Evolutionary conservation across 202 grass and related monocot species (phyloP).

Genomic region (Dendrocalamus latiflorus): DNA sequence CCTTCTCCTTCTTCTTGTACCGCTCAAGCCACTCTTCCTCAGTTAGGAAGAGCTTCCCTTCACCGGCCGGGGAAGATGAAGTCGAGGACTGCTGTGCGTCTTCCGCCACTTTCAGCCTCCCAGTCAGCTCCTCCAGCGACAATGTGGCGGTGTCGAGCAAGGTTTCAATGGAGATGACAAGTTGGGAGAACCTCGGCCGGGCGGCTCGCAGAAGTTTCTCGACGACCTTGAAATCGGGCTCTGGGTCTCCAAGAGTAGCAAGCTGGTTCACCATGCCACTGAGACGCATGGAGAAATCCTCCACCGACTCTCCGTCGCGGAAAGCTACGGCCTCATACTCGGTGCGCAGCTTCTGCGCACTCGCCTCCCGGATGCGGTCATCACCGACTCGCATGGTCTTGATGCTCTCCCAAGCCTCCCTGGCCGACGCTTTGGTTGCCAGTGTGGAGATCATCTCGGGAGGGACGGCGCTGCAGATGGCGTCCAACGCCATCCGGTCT

Average conservation of each 20-base stretch:
- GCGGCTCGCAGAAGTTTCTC: neutral
- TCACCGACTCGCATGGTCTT: too few relatives aligned
- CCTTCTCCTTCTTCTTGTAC: too few relatives aligned
- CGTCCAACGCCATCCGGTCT: too few relatives aligned
- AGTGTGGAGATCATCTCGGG: too few relatives aligned
- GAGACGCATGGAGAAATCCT: neutral
- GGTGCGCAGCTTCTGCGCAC: neutral
- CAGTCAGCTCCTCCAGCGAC: neutral
- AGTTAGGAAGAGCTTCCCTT: neutral
- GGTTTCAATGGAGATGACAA: neutral
- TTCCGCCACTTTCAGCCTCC: neutral
- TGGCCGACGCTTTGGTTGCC: too few relatives aligned
- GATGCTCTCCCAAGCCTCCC: too few relatives aligned
- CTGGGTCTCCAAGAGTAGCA: rapidly evolving
- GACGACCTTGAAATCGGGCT: neutral
- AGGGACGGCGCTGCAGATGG: too few relatives aligned
- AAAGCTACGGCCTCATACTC: neutral
- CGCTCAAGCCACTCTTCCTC: neutral
- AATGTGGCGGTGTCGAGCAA: neutral
- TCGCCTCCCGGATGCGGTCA: neutral
- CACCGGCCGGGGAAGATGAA: too few relatives aligned
- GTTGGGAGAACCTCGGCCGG: neutral
- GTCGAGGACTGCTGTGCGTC: too few relatives aligned
- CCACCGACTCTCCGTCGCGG: neutral
- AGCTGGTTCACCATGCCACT: rapidly evolving